Evolutionary conservation across 441 rosid genomes (phyloP).

Genomic region (Brassica balearica): DNA sequence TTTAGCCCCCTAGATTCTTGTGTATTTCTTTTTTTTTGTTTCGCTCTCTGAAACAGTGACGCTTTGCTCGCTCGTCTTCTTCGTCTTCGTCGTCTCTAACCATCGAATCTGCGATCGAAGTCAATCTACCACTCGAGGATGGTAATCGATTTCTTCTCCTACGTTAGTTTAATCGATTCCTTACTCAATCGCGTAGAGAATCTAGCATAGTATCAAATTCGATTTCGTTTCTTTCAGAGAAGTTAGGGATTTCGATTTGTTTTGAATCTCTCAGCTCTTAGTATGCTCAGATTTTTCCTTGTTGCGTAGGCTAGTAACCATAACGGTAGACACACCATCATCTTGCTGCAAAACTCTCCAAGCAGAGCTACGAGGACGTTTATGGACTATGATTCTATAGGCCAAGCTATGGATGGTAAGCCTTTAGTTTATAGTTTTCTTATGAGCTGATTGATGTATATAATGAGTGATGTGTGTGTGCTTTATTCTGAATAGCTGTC

Average conservation of each 20-base stretch:
- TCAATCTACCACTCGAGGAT: background rate
- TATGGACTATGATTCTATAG: slow-evolving; percentile 88
- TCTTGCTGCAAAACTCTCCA: slow-evolving; percentile 83
- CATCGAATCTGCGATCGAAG: no score
- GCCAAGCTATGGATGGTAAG: slow-evolving; percentile 96
- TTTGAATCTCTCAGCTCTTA: slow-evolving; percentile 2
- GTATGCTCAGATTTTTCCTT: slow-evolving; percentile 5
- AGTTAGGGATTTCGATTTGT: background rate
- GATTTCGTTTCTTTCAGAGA: background rate
- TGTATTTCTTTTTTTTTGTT: background rate
- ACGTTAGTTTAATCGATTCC: background rate
- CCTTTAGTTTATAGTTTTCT: background rate
- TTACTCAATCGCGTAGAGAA: background rate
- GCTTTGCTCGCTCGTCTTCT: background rate
- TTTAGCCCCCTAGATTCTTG: background rate
- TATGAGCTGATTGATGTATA: no score
- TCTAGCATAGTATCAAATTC: background rate
- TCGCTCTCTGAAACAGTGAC: background rate
- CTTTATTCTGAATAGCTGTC: no score
- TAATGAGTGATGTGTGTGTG: no score
- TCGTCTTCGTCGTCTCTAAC: background rate
- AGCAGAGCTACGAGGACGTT: slow-evolving; percentile 87
- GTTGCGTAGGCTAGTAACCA: slow-evolving; percentile 70
- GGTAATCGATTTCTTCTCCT: background rate
- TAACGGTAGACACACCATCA: slow-evolving; percentile 76